These are phyloP conservation scores for Aegilops umbellulata DNA, from an alignment of 176 grass and related monocot genomes.

Conservation along the genomic window DNA sequence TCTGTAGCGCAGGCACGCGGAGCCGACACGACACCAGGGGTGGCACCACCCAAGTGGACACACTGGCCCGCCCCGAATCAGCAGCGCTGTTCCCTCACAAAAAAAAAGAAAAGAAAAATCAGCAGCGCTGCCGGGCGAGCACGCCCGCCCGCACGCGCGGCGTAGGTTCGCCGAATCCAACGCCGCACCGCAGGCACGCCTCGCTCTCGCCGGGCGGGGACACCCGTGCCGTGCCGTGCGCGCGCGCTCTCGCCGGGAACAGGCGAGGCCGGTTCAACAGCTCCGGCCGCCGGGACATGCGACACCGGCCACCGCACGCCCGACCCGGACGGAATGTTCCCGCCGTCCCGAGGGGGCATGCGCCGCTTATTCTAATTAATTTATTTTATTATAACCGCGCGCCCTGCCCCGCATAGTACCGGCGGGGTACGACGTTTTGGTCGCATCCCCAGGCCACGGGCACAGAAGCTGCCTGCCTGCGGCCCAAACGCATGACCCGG, in stretches of 20 bases:
- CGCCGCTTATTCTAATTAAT: background rate
- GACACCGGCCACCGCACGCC: slow-evolving; percentile 16
- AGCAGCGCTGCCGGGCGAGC: too few relatives aligned
- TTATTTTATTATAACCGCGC: too few relatives aligned
- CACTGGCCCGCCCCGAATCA: too few relatives aligned
- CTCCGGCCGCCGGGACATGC: background rate
- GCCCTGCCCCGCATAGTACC: background rate
- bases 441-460: background rate
- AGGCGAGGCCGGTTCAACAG: background rate
- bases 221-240: background rate
- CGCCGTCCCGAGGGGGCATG: too few relatives aligned
- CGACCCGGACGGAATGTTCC: background rate
- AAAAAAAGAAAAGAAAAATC: too few relatives aligned
- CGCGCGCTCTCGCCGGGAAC: background rate
- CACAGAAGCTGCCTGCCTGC: background rate
- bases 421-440: background rate
- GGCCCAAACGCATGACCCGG: background rate
- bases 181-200: background rate
- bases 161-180: slow-evolving; percentile 22
- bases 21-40: background rate
- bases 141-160: background rate
- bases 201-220: background rate
- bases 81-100: too few relatives aligned
- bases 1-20: background rate
- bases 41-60: background rate